Evolutionary conservation across 2,329 filamentous ascomycete genomes (phyloP).

Genomic region (Ophiosphaerella herpotricha): DNA sequence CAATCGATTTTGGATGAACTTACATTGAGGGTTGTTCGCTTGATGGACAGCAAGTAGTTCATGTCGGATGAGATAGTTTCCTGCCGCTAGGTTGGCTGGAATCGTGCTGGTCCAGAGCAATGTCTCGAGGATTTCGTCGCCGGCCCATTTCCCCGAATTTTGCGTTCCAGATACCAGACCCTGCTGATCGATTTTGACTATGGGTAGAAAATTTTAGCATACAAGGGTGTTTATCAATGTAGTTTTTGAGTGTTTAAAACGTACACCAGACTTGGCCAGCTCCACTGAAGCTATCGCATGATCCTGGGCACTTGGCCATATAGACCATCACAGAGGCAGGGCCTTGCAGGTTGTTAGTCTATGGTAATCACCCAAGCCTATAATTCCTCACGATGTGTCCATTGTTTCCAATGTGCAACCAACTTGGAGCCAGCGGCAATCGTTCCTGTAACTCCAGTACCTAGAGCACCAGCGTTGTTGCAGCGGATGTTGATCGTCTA

Average conservation of each 20-base stretch:
- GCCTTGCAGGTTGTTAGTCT: slow-evolving; percentile 52
- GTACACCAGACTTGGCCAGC: slow-evolving; percentile 54
- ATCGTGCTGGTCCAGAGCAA: slow-evolving; percentile 58
- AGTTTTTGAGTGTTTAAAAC: neutral
- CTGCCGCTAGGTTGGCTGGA: slow-evolving; percentile 53
- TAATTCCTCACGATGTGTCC: too few relatives aligned
- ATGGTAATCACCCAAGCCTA: too few relatives aligned
- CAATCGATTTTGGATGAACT: neutral
- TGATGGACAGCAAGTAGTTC: slow-evolving; percentile 63
- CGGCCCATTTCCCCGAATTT: slow-evolving; percentile 55
- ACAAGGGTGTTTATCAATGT: neutral
- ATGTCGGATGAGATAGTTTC: slow-evolving; percentile 62
- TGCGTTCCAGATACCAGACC: slow-evolving; percentile 54
- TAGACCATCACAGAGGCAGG: slow-evolving; percentile 63
- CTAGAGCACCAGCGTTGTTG: slow-evolving; percentile 34
- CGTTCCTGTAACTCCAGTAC: slow-evolving; percentile 48
- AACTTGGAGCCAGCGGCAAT: slow-evolving; percentile 55
- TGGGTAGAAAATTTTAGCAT: slow-evolving; percentile 21
- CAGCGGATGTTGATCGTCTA: slow-evolving; percentile 38
- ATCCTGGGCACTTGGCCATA: slow-evolving; percentile 54
- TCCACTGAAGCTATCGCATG: slow-evolving; percentile 56
- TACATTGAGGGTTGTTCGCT: slow-evolving; percentile 55
- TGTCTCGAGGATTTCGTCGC: slow-evolving; percentile 52
- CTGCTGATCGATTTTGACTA: slow-evolving; percentile 61
- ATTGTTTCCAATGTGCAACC: slow-evolving; percentile 59